A percentile compares a stretch with the other conserved stretches of the same genome.
Evolutionary conservation across 2,329 filamentous ascomycete genomes (phyloP).

Genomic region (Rhynchosporium graminicola): DNA sequence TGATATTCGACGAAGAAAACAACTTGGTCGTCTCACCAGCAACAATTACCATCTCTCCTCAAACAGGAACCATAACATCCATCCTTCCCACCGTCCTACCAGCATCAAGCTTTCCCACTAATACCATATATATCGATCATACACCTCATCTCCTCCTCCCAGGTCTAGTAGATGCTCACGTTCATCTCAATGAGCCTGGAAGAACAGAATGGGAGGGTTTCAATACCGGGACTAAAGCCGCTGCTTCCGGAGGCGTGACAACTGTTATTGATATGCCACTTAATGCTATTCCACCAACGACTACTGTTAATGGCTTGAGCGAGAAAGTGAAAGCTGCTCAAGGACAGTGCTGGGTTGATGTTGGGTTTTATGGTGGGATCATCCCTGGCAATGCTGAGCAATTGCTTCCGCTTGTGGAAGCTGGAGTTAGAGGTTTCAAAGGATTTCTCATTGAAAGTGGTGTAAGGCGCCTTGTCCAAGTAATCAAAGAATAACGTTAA

Average conservation of each 20-base stretch:
- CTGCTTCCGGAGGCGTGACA: constrained; percentile 93
- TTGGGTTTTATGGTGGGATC: constrained; percentile 96
- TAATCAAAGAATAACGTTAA: not conserved
- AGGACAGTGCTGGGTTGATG: constrained; percentile 95
- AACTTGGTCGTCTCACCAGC: constrained; percentile 70
- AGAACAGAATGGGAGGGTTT: constrained; percentile 99
- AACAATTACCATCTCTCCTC: constrained; percentile 76
- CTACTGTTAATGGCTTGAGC: constrained; percentile 76
- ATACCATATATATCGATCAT: constrained; percentile 77
- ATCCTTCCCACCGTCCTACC: constrained; percentile 76
- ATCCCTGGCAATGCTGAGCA: constrained; percentile 85
- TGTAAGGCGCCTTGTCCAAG: constrained; percentile 52
- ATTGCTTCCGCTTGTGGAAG: constrained; percentile 76
- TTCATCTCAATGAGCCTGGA: constrained; percentile 96
- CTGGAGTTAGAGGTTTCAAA: constrained; percentile 93
- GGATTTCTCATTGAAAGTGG: constrained; percentile 97
- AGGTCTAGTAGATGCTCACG: constrained; percentile 92
- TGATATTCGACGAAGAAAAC: constrained; percentile 70
- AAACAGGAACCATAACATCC: constrained; percentile 80
- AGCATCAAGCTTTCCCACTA: constrained; percentile 68
- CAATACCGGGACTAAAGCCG: constrained; percentile 88
- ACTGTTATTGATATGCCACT: constrained; percentile 97
- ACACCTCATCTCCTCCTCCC: constrained; percentile 83
- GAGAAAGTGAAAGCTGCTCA: constrained; percentile 83
- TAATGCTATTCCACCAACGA: constrained; percentile 95